Conservation (phyloP, 2,329 filamentous ascomycete genomes). For the Xylaria sp. region DNA sequence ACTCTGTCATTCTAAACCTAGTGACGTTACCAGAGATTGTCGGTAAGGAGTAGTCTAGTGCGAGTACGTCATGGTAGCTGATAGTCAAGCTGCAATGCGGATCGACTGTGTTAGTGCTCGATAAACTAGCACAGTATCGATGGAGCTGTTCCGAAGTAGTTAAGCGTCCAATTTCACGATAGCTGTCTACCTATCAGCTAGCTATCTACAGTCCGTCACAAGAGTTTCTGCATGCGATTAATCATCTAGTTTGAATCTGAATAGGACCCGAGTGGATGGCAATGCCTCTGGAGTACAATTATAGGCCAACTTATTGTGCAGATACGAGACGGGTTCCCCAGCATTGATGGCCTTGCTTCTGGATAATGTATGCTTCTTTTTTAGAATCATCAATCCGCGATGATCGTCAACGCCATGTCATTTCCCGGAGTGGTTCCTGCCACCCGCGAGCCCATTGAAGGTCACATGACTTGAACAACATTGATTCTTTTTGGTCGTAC, state of each 20-base stretch:
- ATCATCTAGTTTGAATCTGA: background rate
- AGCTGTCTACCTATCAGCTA: background rate
- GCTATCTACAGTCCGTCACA: background rate
- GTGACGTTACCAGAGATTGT: too few relatives aligned
- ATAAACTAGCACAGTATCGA: background rate
- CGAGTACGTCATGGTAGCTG: background rate
- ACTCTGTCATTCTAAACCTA: too few relatives aligned
- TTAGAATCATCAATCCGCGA: background rate
- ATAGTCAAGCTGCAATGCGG: background rate
- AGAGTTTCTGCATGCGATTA: background rate
- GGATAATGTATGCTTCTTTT: background rate
- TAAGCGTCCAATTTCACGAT: background rate
- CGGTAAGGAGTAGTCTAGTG: too few relatives aligned
- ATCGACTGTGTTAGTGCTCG: background rate
- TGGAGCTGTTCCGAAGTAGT: background rate
- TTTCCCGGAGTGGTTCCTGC: background rate
- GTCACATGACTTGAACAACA: background rate
- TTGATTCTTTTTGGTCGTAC: background rate
- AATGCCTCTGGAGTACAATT: background rate
- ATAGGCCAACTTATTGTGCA: background rate
- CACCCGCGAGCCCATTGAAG: background rate
- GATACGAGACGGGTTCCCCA: background rate
- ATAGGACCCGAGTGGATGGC: background rate
- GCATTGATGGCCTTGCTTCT: too few relatives aligned
- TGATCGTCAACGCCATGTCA: background rate